A percentile compares a stretch with the other conserved stretches of the same genome.
Conservation (phyloP, 2,329 filamentous ascomycete species). For the Penicillium aurantiogriseum region DNA sequence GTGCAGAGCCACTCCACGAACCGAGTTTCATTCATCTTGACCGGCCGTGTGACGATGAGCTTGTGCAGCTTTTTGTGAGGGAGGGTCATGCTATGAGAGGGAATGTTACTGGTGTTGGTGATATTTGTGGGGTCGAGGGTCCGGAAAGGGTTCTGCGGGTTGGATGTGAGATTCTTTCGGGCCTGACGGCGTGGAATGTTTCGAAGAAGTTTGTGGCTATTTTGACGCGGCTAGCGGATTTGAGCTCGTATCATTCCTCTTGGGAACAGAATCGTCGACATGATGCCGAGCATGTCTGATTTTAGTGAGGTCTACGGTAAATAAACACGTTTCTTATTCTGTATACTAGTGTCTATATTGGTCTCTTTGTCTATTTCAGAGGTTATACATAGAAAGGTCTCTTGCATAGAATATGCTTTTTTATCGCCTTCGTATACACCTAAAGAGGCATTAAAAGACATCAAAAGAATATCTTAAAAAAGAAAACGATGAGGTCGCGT, state of each 20-base stretch:
- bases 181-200: slow-evolving; percentile 37
- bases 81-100: slow-evolving; percentile 52
- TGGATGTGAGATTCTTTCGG: slow-evolving; percentile 40
- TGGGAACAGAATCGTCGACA: slow-evolving; percentile 1
- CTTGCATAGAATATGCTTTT: too few species aligned
- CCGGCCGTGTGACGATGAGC: slow-evolving; percentile 57
- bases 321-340: background rate
- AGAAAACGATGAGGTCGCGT: too few species aligned
- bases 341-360: background rate
- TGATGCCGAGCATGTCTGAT: slow-evolving; percentile 3
- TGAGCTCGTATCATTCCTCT: slow-evolving; percentile 12
- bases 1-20: slow-evolving; percentile 25
- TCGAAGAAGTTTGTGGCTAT: slow-evolving; percentile 35
- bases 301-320: background rate
- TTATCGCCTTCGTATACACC: too few species aligned
- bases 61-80: slow-evolving; percentile 57
- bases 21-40: slow-evolving; percentile 54
- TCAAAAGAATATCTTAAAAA: too few species aligned
- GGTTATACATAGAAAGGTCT: too few species aligned
- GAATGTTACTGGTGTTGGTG: slow-evolving; percentile 54
- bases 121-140: slow-evolving; percentile 45
- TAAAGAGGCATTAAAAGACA: too few species aligned
- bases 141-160: slow-evolving; percentile 40
- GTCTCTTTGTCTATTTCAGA: background rate
- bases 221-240: slow-evolving; percentile 34